Conservation (phyloP, 2,329 filamentous ascomycete species). For the Juglanconis sp. region DNA sequence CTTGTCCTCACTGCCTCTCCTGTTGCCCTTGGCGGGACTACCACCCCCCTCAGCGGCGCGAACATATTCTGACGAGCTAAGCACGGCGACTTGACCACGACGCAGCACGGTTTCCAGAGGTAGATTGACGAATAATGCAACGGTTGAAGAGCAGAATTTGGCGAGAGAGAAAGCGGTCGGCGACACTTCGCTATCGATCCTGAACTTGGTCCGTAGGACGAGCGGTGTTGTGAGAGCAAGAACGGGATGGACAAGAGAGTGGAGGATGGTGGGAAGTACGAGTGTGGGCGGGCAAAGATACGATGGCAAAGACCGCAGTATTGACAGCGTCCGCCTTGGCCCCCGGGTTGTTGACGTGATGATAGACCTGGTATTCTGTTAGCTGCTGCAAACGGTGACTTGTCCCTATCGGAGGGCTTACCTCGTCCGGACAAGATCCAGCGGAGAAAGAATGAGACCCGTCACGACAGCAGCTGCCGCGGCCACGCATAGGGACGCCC, state of each 20-base stretch:
- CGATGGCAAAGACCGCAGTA: conserved; percentile 74
- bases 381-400: conserved; percentile 20
- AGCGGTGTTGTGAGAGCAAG: conserved; percentile 81
- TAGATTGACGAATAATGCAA: conserved; percentile 81
- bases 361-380: conserved; percentile 60
- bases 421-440: conserved; percentile 84
- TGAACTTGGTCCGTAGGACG: conserved; percentile 78
- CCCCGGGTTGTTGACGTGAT: conserved; percentile 74
- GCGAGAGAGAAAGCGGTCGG: conserved; percentile 78
- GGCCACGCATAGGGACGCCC: conserved; percentile 74
- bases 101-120: conserved; percentile 90
- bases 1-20: conserved; percentile 14
- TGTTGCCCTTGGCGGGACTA: conserved; percentile 22
- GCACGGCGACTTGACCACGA: conserved; percentile 76
- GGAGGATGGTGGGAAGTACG: conserved; percentile 78
- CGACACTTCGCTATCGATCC: conserved; percentile 76
- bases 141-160: conserved; percentile 75
- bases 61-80: conserved; percentile 52
- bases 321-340: conserved; percentile 74
- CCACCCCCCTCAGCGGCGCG: conserved; percentile 40
- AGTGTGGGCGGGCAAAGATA: conserved; percentile 69
- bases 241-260: conserved; percentile 79
- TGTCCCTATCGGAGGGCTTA: conserved; percentile 34
- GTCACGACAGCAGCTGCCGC: conserved; percentile 65
- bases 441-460: conserved; percentile 76